These are phyloP conservation scores for Orbilia ellipsospora DNA, from an alignment of 2,329 filamentous ascomycete species.

Conservation along the genomic window DNA sequence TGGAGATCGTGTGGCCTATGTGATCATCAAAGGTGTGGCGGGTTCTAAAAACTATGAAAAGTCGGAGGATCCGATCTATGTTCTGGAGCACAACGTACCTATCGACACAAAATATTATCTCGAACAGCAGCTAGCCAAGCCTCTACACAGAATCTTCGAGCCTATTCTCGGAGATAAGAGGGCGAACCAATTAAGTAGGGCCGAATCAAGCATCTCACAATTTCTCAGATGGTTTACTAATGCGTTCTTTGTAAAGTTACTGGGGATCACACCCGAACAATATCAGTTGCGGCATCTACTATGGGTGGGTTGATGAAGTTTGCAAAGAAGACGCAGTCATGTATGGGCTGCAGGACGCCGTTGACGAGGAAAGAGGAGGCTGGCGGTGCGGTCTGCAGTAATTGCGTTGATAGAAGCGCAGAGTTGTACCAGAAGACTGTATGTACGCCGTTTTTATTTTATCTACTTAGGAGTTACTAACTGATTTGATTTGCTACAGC, in stretches of 20 bases:
- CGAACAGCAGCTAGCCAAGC: conserved; percentile 97
- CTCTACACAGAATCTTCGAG: conserved; percentile 93
- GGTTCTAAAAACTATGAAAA: conserved; percentile 96
- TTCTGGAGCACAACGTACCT: conserved; percentile 95
- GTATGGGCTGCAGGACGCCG: conserved; percentile 99
- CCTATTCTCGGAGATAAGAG: conserved; percentile 95
- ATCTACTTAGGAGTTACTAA: background rate
- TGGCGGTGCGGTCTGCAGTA: conserved; percentile 84
- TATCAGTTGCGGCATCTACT: conserved; percentile 89
- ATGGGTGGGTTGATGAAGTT: conserved; percentile 98
- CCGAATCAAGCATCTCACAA: background rate
- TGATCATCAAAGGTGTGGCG: conserved; percentile 91
- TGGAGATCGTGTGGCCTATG: conserved; percentile 96
- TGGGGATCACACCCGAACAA: conserved; percentile 93
- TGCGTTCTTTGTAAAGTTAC: conserved; percentile 68
- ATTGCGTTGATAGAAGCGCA: conserved; percentile 84
- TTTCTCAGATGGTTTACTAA: background rate
- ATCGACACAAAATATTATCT: conserved; percentile 99
- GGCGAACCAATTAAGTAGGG: conserved; percentile 74
- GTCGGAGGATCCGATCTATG: conserved; percentile 95
- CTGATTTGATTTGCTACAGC: conserved; percentile 49
- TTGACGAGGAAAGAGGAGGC: conserved; percentile 81
- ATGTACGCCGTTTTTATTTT: background rate
- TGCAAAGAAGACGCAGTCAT: conserved; percentile 95
- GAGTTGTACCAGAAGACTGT: conserved; percentile 90